Percentiles rank a stretch among this genome's conserved stretches.
phyloP scores from a whole-genome alignment of 192 early-diverging fungal species.

The Coemansia furcata region DNA sequence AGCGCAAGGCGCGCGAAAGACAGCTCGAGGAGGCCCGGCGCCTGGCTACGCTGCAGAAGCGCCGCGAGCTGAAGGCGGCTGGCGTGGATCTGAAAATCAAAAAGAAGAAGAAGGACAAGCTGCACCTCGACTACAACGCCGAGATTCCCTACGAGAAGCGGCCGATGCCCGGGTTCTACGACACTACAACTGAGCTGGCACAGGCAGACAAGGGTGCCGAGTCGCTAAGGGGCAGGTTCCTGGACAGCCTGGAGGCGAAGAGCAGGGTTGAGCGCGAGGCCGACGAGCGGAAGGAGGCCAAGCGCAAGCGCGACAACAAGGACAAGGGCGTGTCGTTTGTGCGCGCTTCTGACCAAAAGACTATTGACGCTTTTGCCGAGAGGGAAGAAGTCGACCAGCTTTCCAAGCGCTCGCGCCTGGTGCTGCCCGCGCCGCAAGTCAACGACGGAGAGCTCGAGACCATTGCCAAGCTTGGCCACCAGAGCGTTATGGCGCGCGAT shows the following conservation, averaged over 20 bases:
- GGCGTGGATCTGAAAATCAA: conserved; percentile 81
- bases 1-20: conserved; percentile 97
- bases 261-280: conserved; percentile 80
- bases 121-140: conserved; percentile 88
- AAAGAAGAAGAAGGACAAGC: conserved; percentile 63
- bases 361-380: conserved; percentile 34
- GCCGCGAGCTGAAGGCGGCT: conserved; percentile 93
- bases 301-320: conserved; percentile 63
- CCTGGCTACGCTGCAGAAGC: conserved; percentile 86
- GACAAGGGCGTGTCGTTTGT: conserved; percentile 60
- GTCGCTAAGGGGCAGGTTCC: conserved; percentile 64
- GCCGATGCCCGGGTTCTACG: conserved; percentile 88
- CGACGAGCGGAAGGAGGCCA: conserved; percentile 73
- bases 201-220: conserved; percentile 56
- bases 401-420: conserved; percentile 71
- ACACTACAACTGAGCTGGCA: conserved; percentile 82
- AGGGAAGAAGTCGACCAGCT: conserved; percentile 68
- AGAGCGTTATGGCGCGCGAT: conserved; percentile 70
- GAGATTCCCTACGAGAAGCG: conserved; percentile 94
- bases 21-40: conserved; percentile 95
- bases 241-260: conserved; percentile 86
- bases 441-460: conserved; percentile 87
- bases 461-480: conserved; percentile 85
- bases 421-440: conserved; percentile 90
- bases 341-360: conserved; percentile 21